These are phyloP conservation scores for Coemansia sp. DNA, from an alignment of 192 early-diverging fungal genomes.

Conservation along the genomic window DNA sequence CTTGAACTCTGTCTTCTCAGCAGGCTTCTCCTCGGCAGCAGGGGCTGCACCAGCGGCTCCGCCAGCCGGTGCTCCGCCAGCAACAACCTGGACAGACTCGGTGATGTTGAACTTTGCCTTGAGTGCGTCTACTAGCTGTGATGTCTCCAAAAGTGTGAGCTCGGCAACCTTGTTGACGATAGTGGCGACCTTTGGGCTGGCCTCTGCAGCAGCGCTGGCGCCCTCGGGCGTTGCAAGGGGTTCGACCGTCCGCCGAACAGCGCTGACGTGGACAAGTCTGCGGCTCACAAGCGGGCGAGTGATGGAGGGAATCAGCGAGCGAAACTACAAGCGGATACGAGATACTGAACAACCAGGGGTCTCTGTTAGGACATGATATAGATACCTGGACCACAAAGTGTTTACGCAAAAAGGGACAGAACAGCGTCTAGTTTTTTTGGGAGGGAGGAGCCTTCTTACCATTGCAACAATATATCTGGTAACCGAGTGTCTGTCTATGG, in stretches of 20 bases:
- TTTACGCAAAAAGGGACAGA: neutral
- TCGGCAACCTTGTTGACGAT: conserved; percentile 92
- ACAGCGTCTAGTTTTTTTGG: no score
- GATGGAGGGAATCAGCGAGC: conserved; percentile 40
- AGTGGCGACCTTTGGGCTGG: conserved; percentile 67
- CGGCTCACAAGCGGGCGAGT: conserved; percentile 33
- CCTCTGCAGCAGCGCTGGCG: conserved; percentile 43
- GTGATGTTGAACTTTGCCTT: conserved; percentile 89
- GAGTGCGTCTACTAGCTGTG: conserved; percentile 80
- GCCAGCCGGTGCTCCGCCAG: conserved; percentile 57
- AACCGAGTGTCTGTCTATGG: no score
- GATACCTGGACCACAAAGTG: neutral
- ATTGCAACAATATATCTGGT: neutral
- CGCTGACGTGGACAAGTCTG: conserved; percentile 45
- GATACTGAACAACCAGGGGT: neutral
- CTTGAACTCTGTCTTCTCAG: conserved; percentile 91
- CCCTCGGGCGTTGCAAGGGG: conserved; percentile 66
- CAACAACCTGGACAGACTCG: conserved; percentile 83
- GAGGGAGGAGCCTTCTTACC: no score
- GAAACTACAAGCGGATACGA: conserved; percentile 23
- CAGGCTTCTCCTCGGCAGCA: conserved; percentile 76
- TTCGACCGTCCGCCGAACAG: conserved; percentile 53
- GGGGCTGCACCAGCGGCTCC: conserved; percentile 63
- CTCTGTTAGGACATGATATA: neutral
- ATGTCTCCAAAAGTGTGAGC: conserved; percentile 92